Base-by-base conservation (phyloP, 495 filamentous ascomycete genomes). In the Penicillium cosmopolitanum region DNA sequence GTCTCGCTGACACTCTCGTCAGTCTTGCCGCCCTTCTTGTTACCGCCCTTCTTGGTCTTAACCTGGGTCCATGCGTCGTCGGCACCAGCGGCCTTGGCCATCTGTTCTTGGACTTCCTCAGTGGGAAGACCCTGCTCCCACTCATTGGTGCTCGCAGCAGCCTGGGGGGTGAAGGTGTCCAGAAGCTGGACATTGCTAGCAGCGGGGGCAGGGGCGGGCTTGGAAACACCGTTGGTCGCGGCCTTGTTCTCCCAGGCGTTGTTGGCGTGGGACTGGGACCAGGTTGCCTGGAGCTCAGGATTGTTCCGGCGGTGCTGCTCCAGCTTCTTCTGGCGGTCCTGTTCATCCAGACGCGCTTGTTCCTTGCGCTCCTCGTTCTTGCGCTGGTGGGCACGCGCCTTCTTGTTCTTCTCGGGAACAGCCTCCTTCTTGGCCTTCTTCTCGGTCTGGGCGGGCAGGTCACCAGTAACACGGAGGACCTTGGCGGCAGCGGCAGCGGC, bases 361-460 rank as follows among this genome's bases (percentile, higher is more conserved):
- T 87, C 84, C 63, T 92, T 84, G 68, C 89, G 78, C 62, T 85
- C 82, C 77, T 96, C 92, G 2, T 86, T 84, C 57, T 87, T 85
- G 73, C 90, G 88, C 36, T 85, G 83, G 75, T 95, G 90, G 78
- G 95, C 91, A 51, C 92, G 86, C 77, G 94, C 90, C 81, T 96
- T 96, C 87, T 96, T 96, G 25, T 87, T 89, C 76, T 93, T 89
- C 12, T 80, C 82, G 53, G 74, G 70, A 68, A 80, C 76, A 70
- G 75, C 76, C 67, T 83, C 80, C 67, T 82, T 79, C 56, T 77
- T 64, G 79, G 89, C 89, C 68, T 82, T 76, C 72, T 87, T 83
- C 78, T 87, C 89, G 46, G 84, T 73, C 64, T 85, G 82, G 44
- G 76, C 76, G 62, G 89, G 84, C 33, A 83, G 78, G 5, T 80